Base-by-base conservation (phyloP, 2,329 filamentous ascomycete species). In the Iodosphaeria phyllophila region DNA sequence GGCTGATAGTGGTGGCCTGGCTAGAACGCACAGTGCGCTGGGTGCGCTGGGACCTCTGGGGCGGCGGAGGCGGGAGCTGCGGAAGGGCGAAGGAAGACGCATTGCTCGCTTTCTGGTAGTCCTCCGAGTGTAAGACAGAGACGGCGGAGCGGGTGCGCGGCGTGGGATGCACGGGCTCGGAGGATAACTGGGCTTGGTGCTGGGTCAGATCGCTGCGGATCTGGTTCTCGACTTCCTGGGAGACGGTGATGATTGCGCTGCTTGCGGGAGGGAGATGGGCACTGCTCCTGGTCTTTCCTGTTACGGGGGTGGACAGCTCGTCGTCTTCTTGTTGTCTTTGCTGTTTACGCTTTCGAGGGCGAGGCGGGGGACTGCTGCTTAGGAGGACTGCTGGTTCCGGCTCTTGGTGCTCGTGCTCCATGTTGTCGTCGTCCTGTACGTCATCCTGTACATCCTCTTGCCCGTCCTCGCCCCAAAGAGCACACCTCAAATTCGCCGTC, bases 401-500 rank as follows among this genome's bases (percentile, higher is more conserved):
- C n/a, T n/a, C n/a, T n/a, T n/a, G n/a, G n/a, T n/a, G n/a, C n/a
- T n/a, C n/a, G n/a, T n/a, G n/a, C n/a, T n/a, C n/a, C n/a, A n/a
- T n/a, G n/a, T n/a, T n/a, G n/a, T n/a, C n/a, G n/a, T n/a, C n/a
- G n/a, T n/a, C n/a, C 8, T 35, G 26, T 6, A 31, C 27, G 4
- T 44, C 40, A 16, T 40, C 19, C 6, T 22, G 17, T 10, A 27
- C 38, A 0, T 38, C 35, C 5, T 39, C 33, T 3, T 30, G 32
- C 2, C 29, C 32, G 6, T 47, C 43, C 9, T 38, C 35, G 4
- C 26, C 42, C 28, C 70, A 56, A 1, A 70, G 39, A 5, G 61
- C 58, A 20, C 56, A 56, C 10, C 58, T 50, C 17, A 74, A 40
- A 29, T 74, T 74, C 26, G 56, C 63, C 22, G 72, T 53, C 8